Conservation (phyloP, 192 early-diverging fungal species). For the Podila epicladia region DNA sequence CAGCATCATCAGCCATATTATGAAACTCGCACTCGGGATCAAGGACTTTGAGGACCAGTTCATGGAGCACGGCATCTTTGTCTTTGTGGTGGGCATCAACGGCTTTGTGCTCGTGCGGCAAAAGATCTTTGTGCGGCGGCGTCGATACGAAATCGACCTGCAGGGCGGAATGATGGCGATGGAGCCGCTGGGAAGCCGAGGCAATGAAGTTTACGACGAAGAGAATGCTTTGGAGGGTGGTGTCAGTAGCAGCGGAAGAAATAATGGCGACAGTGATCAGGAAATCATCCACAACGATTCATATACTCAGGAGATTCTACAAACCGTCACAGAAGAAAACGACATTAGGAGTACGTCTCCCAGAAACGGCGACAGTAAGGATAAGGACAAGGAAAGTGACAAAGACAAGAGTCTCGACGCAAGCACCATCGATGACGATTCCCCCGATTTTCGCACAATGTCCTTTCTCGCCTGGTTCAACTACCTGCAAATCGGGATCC, state of each 20-base stretch:
- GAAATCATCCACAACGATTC: not conserved
- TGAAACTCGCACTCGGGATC: slow-evolving; percentile 30
- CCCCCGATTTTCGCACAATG: slow-evolving; percentile 35
- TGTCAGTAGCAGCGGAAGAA: not conserved
- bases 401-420: slow-evolving; percentile 23
- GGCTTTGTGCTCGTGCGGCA: slow-evolving; percentile 28
- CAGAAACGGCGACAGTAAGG: slow-evolving; percentile 5
- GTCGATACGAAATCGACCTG: slow-evolving; percentile 20
- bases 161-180: slow-evolving; percentile 54
- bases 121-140: slow-evolving; percentile 22
- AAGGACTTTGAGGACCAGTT: slow-evolving; percentile 37
- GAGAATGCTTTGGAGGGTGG: not conserved
- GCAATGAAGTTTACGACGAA: not conserved
- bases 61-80: slow-evolving; percentile 45
- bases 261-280: not conserved
- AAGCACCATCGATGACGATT: slow-evolving; percentile 44
- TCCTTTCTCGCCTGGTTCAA: slow-evolving; percentile 63
- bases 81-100: slow-evolving; percentile 40
- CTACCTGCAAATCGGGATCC: slow-evolving; percentile 73
- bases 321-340: not conserved
- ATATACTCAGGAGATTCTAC: not conserved
- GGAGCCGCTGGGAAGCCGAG: not conserved
- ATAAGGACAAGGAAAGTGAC: slow-evolving; percentile 21
- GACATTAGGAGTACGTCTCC: not conserved
- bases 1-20: slow-evolving; percentile 18